A percentile compares a stretch with the other conserved stretches of the same genome.
These are phyloP conservation scores for Chrysanthemum makinoi DNA, from an alignment of 129 eudicot genomes.

Conservation along the genomic window DNA sequence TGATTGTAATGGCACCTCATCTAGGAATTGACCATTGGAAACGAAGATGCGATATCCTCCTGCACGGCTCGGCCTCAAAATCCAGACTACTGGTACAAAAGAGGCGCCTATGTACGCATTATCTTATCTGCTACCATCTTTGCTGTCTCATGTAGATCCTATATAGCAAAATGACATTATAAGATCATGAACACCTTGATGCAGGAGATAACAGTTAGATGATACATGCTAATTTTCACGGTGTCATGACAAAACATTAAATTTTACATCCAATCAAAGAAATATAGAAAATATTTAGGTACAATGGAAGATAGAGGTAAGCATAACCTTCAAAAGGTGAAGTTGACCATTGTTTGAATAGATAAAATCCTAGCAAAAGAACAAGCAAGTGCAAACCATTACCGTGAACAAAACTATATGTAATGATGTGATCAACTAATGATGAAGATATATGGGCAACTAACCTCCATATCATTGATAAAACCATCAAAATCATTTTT, in stretches of 20 bases:
- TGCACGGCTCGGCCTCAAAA: too few relatives aligned
- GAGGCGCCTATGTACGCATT: conserved; percentile 92
- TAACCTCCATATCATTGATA: too few relatives aligned
- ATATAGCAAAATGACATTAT: conserved; percentile 1
- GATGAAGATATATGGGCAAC: too few relatives aligned
- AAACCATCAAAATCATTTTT: not conserved
- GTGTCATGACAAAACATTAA: too few relatives aligned
- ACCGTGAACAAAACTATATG: not conserved
- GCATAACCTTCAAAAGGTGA: conserved; percentile 53
- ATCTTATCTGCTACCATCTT: conserved; percentile 71
- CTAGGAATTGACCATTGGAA: too few relatives aligned
- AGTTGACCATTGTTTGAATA: conserved; percentile 52
- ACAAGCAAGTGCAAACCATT: not conserved
- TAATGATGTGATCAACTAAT: too few relatives aligned
- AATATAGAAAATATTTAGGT: conserved; percentile 6
- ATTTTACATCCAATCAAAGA: too few relatives aligned
- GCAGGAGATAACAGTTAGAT: too few relatives aligned
- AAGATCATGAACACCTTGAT: conserved; percentile 6
- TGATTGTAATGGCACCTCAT: too few relatives aligned
- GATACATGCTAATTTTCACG: too few relatives aligned
- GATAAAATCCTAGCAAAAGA: conserved; percentile 51
- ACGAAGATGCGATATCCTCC: too few relatives aligned
- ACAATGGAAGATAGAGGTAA: conserved; percentile 15
- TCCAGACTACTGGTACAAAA: too few relatives aligned
- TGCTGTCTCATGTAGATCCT: conserved; percentile 64